Conservation (phyloP, 2,329 filamentous ascomycete species). For the Microcyclosporella mali region DNA sequence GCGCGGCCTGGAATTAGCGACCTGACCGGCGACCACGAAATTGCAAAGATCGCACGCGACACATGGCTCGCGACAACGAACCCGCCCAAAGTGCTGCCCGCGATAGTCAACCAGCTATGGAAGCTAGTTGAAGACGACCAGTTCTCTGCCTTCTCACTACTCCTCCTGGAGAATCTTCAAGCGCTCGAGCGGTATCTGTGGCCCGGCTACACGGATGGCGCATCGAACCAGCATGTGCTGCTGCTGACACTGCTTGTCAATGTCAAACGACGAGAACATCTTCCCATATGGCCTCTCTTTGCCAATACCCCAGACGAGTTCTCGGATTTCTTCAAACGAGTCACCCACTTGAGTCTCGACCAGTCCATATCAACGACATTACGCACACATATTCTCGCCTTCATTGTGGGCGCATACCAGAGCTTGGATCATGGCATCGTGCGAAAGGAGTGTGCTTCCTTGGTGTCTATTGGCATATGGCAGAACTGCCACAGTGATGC, state of each 20-base stretch:
- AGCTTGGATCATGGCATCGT: slow-evolving; percentile 84
- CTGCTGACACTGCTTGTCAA: slow-evolving; percentile 80
- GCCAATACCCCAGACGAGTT: slow-evolving; percentile 72
- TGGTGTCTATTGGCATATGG: slow-evolving; percentile 94
- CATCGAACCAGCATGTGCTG: slow-evolving; percentile 86
- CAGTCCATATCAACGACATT: slow-evolving; percentile 38
- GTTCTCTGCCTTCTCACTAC: slow-evolving; percentile 70
- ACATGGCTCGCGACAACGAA: slow-evolving; percentile 71
- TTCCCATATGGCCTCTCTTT: slow-evolving; percentile 85
- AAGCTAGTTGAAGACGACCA: slow-evolving; percentile 74
- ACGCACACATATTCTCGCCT: slow-evolving; percentile 76
- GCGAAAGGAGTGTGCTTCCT: slow-evolving; percentile 89
- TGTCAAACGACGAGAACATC: slow-evolving; percentile 77
- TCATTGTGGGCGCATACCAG: slow-evolving; percentile 87
- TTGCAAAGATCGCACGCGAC: slow-evolving; percentile 67
- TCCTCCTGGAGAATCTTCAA: slow-evolving; percentile 84
- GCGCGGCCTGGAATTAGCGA: slow-evolving; percentile 61
- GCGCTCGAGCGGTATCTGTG: slow-evolving; percentile 89
- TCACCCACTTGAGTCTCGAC: slow-evolving; percentile 74
- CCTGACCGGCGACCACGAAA: slow-evolving; percentile 60
- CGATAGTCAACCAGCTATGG: slow-evolving; percentile 86
- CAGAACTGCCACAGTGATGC: slow-evolving; percentile 79
- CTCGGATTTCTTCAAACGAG: slow-evolving; percentile 78
- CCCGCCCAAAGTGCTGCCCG: slow-evolving; percentile 63
- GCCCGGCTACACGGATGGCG: slow-evolving; percentile 75